phyloP scores from a whole-genome alignment of 768 basidiomycete species.

The Leucogyrophana mollusca region DNA sequence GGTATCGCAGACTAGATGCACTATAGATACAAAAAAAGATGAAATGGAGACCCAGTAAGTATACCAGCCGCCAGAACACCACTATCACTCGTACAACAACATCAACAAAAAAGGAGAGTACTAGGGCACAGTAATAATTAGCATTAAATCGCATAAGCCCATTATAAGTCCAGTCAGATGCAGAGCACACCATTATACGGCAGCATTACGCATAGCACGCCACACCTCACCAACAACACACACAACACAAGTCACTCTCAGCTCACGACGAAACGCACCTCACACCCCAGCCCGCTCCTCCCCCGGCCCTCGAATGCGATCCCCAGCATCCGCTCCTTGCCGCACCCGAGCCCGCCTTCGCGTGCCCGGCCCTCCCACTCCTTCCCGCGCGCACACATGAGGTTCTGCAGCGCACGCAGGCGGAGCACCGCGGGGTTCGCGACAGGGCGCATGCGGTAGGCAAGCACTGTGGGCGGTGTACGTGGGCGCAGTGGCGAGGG shows the following conservation, averaged over 20 bases:
- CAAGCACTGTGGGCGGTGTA: conserved; percentile 26
- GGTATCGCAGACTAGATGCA: conserved; percentile 6
- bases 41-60: too few relatives aligned
- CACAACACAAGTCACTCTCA: background rate
- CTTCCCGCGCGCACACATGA: conserved; percentile 42
- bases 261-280: conserved; percentile 34
- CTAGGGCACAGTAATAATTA: conserved; percentile 16
- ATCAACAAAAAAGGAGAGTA: too few relatives aligned
- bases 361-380: conserved; percentile 47
- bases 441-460: conserved; percentile 53
- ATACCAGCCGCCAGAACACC: too few relatives aligned
- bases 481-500: conserved; percentile 43
- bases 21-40: conserved; percentile 10
- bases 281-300: conserved; percentile 46
- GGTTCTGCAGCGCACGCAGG: conserved; percentile 60
- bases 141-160: conserved; percentile 30
- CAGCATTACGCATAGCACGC: background rate
- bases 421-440: conserved; percentile 60
- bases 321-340: conserved; percentile 56
- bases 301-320: conserved; percentile 65
- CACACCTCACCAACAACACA: background rate
- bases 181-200: conserved; percentile 8
- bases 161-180: conserved; percentile 23
- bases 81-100: background rate
- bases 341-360: conserved; percentile 51